These are phyloP conservation scores for Nannizzia gypsea DNA, from an alignment of 2,329 filamentous ascomycete species.

Conservation along the genomic window DNA sequence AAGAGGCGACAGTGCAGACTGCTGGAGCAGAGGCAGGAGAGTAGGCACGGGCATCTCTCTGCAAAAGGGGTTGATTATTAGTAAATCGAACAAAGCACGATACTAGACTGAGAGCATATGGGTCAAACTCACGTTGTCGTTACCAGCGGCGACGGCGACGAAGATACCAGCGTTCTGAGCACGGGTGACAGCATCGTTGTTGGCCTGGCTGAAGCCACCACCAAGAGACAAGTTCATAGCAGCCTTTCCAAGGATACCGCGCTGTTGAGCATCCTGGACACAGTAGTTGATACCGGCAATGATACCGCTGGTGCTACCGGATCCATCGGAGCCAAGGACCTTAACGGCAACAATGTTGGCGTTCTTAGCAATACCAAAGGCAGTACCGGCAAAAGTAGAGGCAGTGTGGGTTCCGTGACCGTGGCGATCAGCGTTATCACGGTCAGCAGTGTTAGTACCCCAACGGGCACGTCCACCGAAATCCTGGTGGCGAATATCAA, in stretches of 20 bases:
- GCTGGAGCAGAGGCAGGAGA: conserved; percentile 30
- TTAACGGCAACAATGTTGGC: conserved; percentile 38
- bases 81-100: neutral
- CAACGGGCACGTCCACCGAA: conserved; percentile 28
- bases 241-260: conserved; percentile 21
- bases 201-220: conserved; percentile 24
- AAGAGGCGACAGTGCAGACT: conserved; percentile 35
- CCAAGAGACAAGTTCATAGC: conserved; percentile 30
- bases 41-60: conserved; percentile 24
- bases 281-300: conserved; percentile 39
- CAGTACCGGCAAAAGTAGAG: conserved; percentile 27
- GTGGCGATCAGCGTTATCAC: conserved; percentile 16
- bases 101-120: neutral
- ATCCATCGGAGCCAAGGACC: conserved; percentile 36
- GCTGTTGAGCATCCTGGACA: conserved; percentile 23
- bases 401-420: conserved; percentile 33
- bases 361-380: conserved; percentile 30
- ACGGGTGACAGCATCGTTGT: conserved; percentile 31
- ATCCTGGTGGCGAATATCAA: conserved; percentile 25
- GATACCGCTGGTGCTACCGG: conserved; percentile 36
- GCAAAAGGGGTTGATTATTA: neutral
- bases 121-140: conserved; percentile 21
- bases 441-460: conserved; percentile 24
- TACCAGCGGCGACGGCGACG: conserved; percentile 33
- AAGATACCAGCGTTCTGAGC: conserved; percentile 30